Evolutionary conservation across 1,284 basidiomycete species (phyloP).

Genomic region (Singerocomus inundabilis): DNA sequence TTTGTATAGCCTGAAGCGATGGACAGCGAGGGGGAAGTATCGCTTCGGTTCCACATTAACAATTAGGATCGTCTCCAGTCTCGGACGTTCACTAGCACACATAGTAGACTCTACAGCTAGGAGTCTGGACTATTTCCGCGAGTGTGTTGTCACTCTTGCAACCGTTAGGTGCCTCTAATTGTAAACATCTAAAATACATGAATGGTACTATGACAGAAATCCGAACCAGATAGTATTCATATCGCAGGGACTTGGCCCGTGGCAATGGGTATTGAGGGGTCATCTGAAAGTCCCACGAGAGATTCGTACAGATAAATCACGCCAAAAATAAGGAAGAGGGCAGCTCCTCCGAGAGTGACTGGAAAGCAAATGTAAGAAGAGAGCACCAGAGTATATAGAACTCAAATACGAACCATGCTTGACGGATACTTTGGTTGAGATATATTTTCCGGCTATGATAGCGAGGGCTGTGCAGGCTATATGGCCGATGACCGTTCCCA

Average conservation of each 20-base stretch:
- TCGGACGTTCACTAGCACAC: too few relatives aligned
- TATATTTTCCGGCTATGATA: constrained; percentile 86
- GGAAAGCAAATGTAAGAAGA: neutral
- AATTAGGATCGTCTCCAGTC: too few relatives aligned
- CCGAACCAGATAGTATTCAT: constrained; percentile 41
- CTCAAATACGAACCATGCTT: constrained; percentile 76
- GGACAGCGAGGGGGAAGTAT: too few relatives aligned
- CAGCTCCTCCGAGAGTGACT: constrained; percentile 50
- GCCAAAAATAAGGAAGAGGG: constrained; percentile 63
- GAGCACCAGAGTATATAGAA: neutral
- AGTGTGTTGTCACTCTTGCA: neutral
- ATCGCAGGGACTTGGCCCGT: constrained; percentile 7
- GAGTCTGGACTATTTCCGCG: neutral
- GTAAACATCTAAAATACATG: constrained; percentile 3
- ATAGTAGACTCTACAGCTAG: neutral
- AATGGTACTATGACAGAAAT: constrained; percentile 25
- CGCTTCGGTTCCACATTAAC: too few relatives aligned
- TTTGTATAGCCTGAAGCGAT: too few relatives aligned
- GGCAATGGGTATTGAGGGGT: constrained; percentile 17
- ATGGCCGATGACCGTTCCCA: constrained; percentile 92
- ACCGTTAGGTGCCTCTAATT: neutral
- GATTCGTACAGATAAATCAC: constrained; percentile 48
- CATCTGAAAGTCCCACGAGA: constrained; percentile 18
- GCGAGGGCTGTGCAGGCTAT: constrained; percentile 86
- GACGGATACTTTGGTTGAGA: constrained; percentile 92